These are phyloP conservation scores for Xylaria acuta DNA, from an alignment of 495 filamentous ascomycete genomes.

Conservation along the genomic window DNA sequence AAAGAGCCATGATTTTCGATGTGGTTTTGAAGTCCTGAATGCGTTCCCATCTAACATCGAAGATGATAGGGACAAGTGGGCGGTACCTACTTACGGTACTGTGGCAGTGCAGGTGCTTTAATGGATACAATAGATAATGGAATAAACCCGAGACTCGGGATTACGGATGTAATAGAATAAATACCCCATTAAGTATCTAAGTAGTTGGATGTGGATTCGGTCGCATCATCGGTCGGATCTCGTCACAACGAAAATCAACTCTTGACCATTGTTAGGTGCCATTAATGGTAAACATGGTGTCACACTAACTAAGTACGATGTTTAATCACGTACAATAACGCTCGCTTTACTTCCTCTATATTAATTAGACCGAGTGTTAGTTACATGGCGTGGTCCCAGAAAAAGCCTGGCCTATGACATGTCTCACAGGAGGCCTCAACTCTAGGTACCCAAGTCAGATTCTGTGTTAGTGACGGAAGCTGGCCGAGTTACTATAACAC, in stretches of 20 bases:
- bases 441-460: slow-evolving; percentile 13
- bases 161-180: neutral
- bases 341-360: neutral
- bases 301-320: neutral
- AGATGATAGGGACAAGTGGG: neutral
- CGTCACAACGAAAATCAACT: neutral
- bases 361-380: neutral
- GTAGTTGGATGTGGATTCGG: neutral
- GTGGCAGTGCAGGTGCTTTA: neutral
- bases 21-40: neutral
- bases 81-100: too few species aligned
- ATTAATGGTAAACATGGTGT: neutral
- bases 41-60: neutral
- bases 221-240: slow-evolving; percentile 8
- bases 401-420: neutral
- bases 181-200: neutral
- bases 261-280: slow-evolving; percentile 13
- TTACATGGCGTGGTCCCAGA: neutral
- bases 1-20: neutral
- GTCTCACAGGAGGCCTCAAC: slow-evolving; percentile 1
- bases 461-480: neutral
- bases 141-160: slow-evolving; percentile 16
- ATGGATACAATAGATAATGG: slow-evolving; percentile 9
- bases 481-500: neutral
- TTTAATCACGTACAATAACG: neutral